phyloP scores from a whole-genome alignment of 148 eudicot genomes.

The Selenicereus undatus region DNA sequence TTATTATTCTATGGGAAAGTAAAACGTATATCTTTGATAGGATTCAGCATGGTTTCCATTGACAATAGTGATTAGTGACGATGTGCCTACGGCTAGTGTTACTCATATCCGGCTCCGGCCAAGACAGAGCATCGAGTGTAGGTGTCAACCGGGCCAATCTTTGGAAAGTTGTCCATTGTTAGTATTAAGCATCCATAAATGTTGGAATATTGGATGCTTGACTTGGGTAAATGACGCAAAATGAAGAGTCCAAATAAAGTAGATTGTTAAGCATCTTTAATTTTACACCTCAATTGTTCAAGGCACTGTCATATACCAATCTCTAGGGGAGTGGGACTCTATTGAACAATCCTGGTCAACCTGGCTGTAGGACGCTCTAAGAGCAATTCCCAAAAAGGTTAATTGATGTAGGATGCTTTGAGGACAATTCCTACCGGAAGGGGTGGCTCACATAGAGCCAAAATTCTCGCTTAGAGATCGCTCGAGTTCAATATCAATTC shows the following conservation, averaged over 20 bases:
- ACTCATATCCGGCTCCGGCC: background rate
- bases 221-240: no score
- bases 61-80: background rate
- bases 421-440: no score
- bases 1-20: background rate
- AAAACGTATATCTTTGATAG: slow-evolving; percentile 1
- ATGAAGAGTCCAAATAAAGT: no score
- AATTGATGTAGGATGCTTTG: no score
- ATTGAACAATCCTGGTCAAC: background rate
- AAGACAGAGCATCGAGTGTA: background rate
- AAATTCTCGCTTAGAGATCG: no score
- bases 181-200: background rate
- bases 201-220: background rate
- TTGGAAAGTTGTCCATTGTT: background rate
- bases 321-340: background rate
- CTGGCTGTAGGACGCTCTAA: no score
- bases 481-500: no score
- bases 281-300: no score
- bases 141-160: background rate
- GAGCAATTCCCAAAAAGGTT: no score
- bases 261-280: no score
- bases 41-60: background rate
- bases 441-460: no score
- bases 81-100: background rate
- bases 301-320: no score